A percentile compares a stretch with the other conserved stretches of the same genome.
Evolutionary conservation across 148 eudicot species (phyloP).

Genomic region (Amaranthus cruentus): DNA sequence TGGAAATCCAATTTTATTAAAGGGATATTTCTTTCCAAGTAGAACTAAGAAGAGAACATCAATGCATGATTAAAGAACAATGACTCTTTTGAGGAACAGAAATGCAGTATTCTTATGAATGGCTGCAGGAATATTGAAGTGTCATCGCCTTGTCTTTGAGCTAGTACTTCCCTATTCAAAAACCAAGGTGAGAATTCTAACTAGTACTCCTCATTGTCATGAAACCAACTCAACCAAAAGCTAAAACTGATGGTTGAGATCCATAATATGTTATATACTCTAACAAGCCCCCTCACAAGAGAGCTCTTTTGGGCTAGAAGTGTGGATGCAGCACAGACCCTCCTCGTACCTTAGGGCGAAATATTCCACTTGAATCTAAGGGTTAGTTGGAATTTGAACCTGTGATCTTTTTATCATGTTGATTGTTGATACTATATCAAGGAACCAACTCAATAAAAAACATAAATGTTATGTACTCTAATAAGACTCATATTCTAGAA

Average conservation of each 20-base stretch:
- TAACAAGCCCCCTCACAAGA: not conserved
- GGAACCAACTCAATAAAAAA: not conserved
- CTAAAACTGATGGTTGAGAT: too few species aligned
- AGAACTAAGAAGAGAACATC: not conserved
- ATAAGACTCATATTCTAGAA: not conserved
- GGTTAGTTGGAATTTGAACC: too few species aligned
- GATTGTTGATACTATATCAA: too few species aligned
- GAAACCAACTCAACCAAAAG: not conserved
- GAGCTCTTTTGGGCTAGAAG: too few species aligned
- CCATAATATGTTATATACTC: too few species aligned
- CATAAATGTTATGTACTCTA: not conserved
- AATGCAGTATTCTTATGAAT: not conserved
- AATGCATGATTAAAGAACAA: not conserved
- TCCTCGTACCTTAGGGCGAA: too few species aligned
- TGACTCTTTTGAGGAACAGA: not conserved
- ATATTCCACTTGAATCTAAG: too few species aligned
- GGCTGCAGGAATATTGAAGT: not conserved
- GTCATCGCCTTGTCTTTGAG: not conserved
- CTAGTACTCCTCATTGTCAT: not conserved
- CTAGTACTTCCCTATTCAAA: not conserved
- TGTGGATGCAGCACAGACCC: too few species aligned
- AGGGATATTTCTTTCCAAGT: too few species aligned
- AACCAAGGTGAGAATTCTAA: not conserved
- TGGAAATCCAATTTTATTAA: not conserved
- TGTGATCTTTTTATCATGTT: too few species aligned